Evolutionary conservation across 768 basidiomycete species (phyloP).

Genomic region (Lactarius indigo): DNA sequence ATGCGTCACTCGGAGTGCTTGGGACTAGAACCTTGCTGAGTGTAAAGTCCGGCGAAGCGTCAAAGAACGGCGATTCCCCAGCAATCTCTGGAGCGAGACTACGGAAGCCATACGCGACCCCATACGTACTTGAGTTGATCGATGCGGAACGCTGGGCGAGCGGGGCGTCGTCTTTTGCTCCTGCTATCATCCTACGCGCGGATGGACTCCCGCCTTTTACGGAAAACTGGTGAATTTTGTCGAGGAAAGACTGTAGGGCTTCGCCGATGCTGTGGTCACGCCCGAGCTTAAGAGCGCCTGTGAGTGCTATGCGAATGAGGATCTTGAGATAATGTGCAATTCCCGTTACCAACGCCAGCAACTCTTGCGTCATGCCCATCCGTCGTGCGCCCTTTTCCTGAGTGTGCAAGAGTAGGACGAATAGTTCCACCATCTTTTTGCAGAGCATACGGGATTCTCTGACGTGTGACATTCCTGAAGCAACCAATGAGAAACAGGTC

Average conservation of each 20-base stretch:
- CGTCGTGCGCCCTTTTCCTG: slow-evolving; percentile 86
- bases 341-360: slow-evolving; percentile 94
- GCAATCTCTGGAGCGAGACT: slow-evolving; percentile 88
- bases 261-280: slow-evolving; percentile 78
- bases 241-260: slow-evolving; percentile 86
- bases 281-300: slow-evolving; percentile 92
- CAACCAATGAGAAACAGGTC: background rate
- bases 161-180: slow-evolving; percentile 58
- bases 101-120: slow-evolving; percentile 91
- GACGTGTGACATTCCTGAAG: slow-evolving; percentile 91
- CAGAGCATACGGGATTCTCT: slow-evolving; percentile 98
- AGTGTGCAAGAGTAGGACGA: slow-evolving; percentile 93
- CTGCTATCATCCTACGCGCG: slow-evolving; percentile 70
- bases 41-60: slow-evolving; percentile 41
- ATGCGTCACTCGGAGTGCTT: slow-evolving; percentile 84
- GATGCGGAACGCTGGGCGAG: slow-evolving; percentile 34
- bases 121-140: slow-evolving; percentile 73
- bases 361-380: slow-evolving; percentile 96
- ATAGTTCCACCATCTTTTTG: slow-evolving; percentile 96
- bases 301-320: slow-evolving; percentile 94
- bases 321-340: slow-evolving; percentile 99
- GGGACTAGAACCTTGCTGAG: slow-evolving; percentile 52
- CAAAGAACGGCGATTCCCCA: slow-evolving; percentile 77
- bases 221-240: slow-evolving; percentile 88
- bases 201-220: slow-evolving; percentile 78